Evolutionary conservation across 352 stramenopile genomes (phyloP).

Genomic region (Phytopythium vexans): DNA sequence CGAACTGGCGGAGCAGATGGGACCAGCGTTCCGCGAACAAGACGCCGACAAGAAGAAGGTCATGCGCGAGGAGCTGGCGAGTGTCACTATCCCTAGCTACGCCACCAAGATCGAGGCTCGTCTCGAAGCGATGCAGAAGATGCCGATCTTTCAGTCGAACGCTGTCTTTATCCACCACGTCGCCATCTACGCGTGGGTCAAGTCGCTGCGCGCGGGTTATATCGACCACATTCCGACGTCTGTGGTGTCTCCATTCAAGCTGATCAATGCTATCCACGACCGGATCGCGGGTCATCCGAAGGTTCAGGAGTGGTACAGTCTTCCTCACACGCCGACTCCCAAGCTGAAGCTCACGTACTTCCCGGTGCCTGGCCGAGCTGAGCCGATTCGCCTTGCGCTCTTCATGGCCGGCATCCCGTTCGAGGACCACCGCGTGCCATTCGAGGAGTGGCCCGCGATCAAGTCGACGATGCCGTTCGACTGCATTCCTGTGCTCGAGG

Average conservation of each 20-base stretch:
- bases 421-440: slow-evolving; percentile 32
- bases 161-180: slow-evolving; percentile 33
- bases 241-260: slow-evolving; percentile 22
- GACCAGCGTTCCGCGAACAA: slow-evolving; percentile 19
- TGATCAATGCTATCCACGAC: slow-evolving; percentile 21
- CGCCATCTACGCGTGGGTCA: slow-evolving; percentile 23
- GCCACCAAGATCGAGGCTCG: slow-evolving; percentile 23
- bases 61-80: slow-evolving; percentile 25
- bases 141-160: slow-evolving; percentile 29
- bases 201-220: slow-evolving; percentile 18
- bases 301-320: slow-evolving; percentile 29
- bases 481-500: slow-evolving; percentile 41
- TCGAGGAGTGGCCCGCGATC: slow-evolving; percentile 14
- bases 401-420: slow-evolving; percentile 48
- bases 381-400: slow-evolving; percentile 44
- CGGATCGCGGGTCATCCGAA: slow-evolving; percentile 24
- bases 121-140: slow-evolving; percentile 24
- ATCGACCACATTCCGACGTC: slow-evolving; percentile 37
- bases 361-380: slow-evolving; percentile 26
- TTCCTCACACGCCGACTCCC: slow-evolving; percentile 6
- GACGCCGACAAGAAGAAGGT: slow-evolving; percentile 36
- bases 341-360: slow-evolving; percentile 61
- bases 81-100: slow-evolving; percentile 22
- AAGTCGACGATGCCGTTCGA: slow-evolving; percentile 33
- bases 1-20: slow-evolving; percentile 31